Evolutionary conservation across 1,284 basidiomycete species (phyloP).

Genomic region (Moesziomyces sp.): DNA sequence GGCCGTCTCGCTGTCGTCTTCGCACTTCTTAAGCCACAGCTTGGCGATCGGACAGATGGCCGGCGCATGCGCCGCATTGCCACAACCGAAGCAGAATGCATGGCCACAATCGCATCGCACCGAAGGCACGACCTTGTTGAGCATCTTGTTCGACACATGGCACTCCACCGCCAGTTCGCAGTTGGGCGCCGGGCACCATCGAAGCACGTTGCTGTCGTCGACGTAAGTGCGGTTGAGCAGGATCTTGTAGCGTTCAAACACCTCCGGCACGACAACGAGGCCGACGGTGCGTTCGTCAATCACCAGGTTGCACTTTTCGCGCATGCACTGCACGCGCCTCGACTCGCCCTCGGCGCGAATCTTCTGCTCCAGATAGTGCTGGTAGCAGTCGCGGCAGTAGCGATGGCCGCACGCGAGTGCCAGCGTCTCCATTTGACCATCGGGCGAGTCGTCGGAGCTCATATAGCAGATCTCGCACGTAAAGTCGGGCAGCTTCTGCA

Average conservation of each 20-base stretch:
- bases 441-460: slow-evolving; percentile 52
- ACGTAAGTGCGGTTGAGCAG: slow-evolving; percentile 91
- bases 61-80: slow-evolving; percentile 80
- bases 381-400: slow-evolving; percentile 78
- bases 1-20: slow-evolving; percentile 96
- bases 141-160: slow-evolving; percentile 72
- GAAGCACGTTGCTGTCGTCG: slow-evolving; percentile 81
- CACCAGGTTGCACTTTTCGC: slow-evolving; percentile 82
- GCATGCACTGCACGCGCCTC: slow-evolving; percentile 87
- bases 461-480: slow-evolving; percentile 64
- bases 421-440: slow-evolving; percentile 57
- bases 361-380: slow-evolving; percentile 84
- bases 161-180: slow-evolving; percentile 86
- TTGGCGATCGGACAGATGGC: slow-evolving; percentile 87
- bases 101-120: slow-evolving; percentile 81
- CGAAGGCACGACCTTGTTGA: slow-evolving; percentile 85
- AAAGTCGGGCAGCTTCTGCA: slow-evolving; percentile 51
- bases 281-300: slow-evolving; percentile 69
- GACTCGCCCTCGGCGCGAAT: slow-evolving; percentile 90
- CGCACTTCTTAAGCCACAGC: slow-evolving; percentile 96
- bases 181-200: slow-evolving; percentile 85
- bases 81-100: slow-evolving; percentile 73
- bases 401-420: slow-evolving; percentile 64
- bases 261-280: slow-evolving; percentile 67
- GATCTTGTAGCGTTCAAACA: slow-evolving; percentile 75